These are phyloP conservation scores for Pseudonitzschia multistriata DNA, from an alignment of 108 stramenopile species.

Conservation along the genomic window DNA sequence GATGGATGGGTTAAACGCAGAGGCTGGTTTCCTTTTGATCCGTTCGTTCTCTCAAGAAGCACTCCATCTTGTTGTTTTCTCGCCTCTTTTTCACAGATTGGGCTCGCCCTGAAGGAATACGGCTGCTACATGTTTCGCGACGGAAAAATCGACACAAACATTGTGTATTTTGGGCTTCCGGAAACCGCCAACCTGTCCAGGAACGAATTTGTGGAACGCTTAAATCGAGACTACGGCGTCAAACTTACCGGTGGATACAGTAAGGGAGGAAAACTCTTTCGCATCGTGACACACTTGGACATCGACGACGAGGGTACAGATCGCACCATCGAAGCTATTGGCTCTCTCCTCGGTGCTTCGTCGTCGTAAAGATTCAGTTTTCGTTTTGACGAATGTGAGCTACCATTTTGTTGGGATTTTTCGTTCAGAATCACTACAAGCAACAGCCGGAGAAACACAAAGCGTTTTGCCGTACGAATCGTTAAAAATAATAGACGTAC, in stretches of 20 bases:
- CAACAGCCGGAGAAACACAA: too few relatives aligned
- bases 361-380: too few relatives aligned
- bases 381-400: too few relatives aligned
- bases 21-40: neutral
- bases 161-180: conserved; percentile 82
- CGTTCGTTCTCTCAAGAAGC: neutral
- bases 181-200: conserved; percentile 39
- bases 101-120: conserved; percentile 41
- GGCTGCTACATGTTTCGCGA: conserved; percentile 61
- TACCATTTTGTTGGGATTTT: neutral
- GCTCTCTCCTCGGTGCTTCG: conserved; percentile 13
- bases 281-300: conserved; percentile 71
- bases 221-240: conserved; percentile 55
- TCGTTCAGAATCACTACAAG: too few relatives aligned
- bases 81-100: conserved; percentile 26
- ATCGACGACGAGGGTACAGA: conserved; percentile 63
- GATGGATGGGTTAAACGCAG: neutral
- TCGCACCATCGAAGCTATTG: conserved; percentile 43
- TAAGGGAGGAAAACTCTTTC: conserved; percentile 68
- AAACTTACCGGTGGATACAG: conserved; percentile 70
- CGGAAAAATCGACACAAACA: conserved; percentile 77
- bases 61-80: neutral
- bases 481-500: too few relatives aligned
- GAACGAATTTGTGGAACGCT: conserved; percentile 43
- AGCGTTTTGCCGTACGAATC: too few relatives aligned